phyloP scores from a whole-genome alignment of 805 yeast species.

The Peterozyma xylosa region DNA sequence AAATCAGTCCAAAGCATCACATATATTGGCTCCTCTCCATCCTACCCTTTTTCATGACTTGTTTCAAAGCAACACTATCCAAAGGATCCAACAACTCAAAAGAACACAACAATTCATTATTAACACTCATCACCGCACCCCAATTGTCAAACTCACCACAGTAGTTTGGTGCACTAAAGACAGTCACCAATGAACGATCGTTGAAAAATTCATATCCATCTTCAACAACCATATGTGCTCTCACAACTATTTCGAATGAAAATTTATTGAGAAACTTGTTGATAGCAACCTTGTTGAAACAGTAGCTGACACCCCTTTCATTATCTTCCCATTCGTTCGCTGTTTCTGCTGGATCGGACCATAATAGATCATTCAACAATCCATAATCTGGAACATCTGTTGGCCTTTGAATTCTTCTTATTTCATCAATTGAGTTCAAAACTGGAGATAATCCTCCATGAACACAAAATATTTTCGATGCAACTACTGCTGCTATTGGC shows the following conservation, averaged over 20 bases:
- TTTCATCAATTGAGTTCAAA: conserved; percentile 65
- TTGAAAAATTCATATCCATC: conserved; percentile 76
- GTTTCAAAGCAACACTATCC: conserved; percentile 88
- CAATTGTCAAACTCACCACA: conserved; percentile 87
- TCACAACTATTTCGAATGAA: conserved; percentile 72
- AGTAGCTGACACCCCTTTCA: conserved; percentile 78
- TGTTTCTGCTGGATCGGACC: conserved; percentile 85
- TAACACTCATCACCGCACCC: conserved; percentile 98
- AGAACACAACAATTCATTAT: conserved; percentile 86
- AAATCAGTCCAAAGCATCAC: background rate
- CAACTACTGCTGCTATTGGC: conserved; percentile 94
- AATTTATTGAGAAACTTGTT: conserved; percentile 69
- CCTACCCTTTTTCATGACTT: conserved; percentile 90
- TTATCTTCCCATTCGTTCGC: conserved; percentile 83
- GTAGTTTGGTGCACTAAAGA: conserved; percentile 69
- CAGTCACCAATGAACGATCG: conserved; percentile 64
- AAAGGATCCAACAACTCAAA: conserved; percentile 92
- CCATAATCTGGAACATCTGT: conserved; percentile 87
- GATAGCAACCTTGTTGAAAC: conserved; percentile 73
- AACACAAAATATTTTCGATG: conserved; percentile 88
- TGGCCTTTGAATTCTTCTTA: conserved; percentile 67
- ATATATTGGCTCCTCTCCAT: conserved; percentile 55
- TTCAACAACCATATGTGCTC: conserved; percentile 86
- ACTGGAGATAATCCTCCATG: conserved; percentile 83
- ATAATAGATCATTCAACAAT: conserved; percentile 63